Percentiles rank a stretch among this genome's conserved stretches.
Evolutionary conservation across 176 grass and related monocot species (phyloP).

Genomic region (Zizania latifolia): DNA sequence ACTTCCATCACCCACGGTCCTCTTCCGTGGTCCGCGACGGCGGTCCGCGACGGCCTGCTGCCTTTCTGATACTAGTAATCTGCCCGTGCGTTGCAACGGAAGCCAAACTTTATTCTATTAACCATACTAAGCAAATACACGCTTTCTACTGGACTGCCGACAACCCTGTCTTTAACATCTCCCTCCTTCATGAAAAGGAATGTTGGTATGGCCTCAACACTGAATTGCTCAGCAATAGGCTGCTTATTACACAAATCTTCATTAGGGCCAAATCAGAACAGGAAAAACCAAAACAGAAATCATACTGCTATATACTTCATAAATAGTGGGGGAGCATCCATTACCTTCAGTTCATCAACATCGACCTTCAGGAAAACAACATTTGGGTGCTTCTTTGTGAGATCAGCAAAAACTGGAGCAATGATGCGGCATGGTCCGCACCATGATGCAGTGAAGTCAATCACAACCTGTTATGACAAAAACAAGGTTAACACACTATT

Average conservation of each 20-base stretch:
- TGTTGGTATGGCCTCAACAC: conserved; percentile 37
- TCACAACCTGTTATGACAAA: conserved; percentile 28
- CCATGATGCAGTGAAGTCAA: conserved; percentile 42
- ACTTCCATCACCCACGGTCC: conserved; percentile 32
- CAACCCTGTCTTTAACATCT: conserved; percentile 23
- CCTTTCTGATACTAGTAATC: too few relatives aligned
- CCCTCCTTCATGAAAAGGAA: conserved; percentile 47
- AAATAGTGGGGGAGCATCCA: background rate
- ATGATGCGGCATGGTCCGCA: conserved; percentile 33
- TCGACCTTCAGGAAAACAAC: conserved; percentile 42
- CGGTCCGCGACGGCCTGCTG: background rate
- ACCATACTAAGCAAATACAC: too few relatives aligned
- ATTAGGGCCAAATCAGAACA: background rate
- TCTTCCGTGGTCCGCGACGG: conserved; percentile 27
- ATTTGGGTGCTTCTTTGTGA: conserved; percentile 38
- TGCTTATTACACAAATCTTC: background rate
- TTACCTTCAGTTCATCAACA: conserved; percentile 66
- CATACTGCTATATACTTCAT: too few relatives aligned
- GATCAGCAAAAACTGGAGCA: conserved; percentile 27
- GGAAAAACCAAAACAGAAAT: background rate
- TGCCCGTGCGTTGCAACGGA: too few relatives aligned
- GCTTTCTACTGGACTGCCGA: too few relatives aligned
- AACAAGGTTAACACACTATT: background rate
- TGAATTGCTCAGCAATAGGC: conserved; percentile 35
- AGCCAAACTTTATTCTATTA: too few relatives aligned